Base-by-base conservation (phyloP, 345 rosid genomes). In the Citrus sp. region DNA sequence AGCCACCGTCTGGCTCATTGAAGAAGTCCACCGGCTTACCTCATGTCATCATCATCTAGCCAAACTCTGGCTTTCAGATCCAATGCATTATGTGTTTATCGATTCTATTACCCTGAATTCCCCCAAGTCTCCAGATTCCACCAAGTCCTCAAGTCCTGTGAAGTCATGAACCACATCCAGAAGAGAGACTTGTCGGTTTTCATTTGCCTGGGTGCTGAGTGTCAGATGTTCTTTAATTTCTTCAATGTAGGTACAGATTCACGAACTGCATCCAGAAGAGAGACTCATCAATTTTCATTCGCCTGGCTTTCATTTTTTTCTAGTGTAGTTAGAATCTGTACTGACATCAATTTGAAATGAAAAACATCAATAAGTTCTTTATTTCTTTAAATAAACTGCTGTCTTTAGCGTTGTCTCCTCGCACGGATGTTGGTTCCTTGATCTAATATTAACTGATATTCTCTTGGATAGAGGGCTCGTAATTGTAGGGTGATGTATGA, bases 1-100 rank as follows among this genome's bases (percentile, higher is more conserved):
- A 89, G 92, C 94, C 35, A 84, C 90, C 40, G 77, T 94, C 77
- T 96, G 98, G 99, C 92, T 96, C 7, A 58, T 92, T 49, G 99
- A 94, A 74, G 97, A 94, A 81, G 66, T 84, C 14, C 97, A 96
- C 86, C 91, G 98, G 28, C 54, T 30, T 22, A 89, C 95, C 34
- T 66, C 94, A 1, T 92, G 98, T 35, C 86, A 86, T 86, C 82
- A 82, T 84, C 86, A 89, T 54, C 34, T 96, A 54, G 92, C 93
- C 59, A 86, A 82, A 76, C 89, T 90, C 55, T 94, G 98, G 98
- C 73, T 60, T 16, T 82, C 87, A 3, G 92, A 96, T 82, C 89
- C 92, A 1, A 87, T 81, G 87, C 81, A 89, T 80, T 87, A 86
- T 77, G 75, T 88, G 22, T 90, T 42, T 67, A 67, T 94, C 3